phyloP scores from a whole-genome alignment of 495 filamentous ascomycete species.

The Neurospora tetrasperma region DNA sequence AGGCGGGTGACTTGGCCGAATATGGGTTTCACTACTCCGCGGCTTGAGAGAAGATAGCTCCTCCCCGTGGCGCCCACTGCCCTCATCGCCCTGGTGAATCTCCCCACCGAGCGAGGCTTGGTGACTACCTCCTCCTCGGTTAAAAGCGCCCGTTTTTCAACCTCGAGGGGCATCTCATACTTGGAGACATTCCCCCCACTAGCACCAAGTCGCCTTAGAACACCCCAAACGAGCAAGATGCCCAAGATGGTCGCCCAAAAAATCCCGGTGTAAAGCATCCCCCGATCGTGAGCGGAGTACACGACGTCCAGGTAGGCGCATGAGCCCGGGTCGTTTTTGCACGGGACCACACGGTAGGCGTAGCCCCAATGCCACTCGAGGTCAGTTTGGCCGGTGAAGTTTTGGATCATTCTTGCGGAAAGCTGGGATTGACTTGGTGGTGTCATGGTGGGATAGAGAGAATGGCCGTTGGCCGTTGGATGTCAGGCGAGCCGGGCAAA shows the following conservation, averaged over 20 bases:
- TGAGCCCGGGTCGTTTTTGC: constrained; percentile 47
- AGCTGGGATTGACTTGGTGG: background rate
- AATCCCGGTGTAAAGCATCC: constrained; percentile 52
- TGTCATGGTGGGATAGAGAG: background rate
- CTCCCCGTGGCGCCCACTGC: constrained; percentile 18
- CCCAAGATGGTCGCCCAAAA: constrained; percentile 47
- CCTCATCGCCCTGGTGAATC: background rate
- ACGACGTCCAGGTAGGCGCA: constrained; percentile 55
- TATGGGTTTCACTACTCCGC: constrained; percentile 3
- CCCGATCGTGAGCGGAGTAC: constrained; percentile 47
- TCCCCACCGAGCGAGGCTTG: background rate
- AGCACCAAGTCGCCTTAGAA: constrained; percentile 16
- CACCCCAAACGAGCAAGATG: constrained; percentile 39
- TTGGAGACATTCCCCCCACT: background rate
- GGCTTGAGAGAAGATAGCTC: constrained; percentile 24
- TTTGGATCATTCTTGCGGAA: constrained; percentile 21
- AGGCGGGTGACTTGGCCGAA: constrained; percentile 34
- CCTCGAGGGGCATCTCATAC: background rate
- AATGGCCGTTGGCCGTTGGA: background rate
- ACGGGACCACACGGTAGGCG: constrained; percentile 44
- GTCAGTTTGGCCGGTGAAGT: constrained; percentile 27
- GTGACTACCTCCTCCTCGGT: background rate
- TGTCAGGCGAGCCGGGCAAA: background rate
- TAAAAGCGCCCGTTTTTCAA: background rate
- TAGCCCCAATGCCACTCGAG: constrained; percentile 55